These are phyloP conservation scores for Tetrahymena borealis DNA, from an alignment of 73 alveolate species.

Conservation along the genomic window DNA sequence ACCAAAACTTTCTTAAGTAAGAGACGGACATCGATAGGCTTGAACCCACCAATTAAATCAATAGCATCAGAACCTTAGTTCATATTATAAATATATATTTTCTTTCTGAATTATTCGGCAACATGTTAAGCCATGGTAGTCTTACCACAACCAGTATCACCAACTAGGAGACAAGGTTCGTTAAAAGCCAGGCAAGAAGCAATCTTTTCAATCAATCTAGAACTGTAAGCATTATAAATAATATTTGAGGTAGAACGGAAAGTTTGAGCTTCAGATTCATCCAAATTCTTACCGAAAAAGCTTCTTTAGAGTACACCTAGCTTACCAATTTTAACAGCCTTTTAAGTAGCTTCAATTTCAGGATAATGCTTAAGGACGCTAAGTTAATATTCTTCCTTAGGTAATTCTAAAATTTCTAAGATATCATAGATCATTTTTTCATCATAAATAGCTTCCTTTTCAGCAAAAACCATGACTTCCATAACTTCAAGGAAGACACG, in stretches of 20 bases:
- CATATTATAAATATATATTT: slow-evolving; percentile 86
- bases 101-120: slow-evolving; percentile 73
- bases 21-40: slow-evolving; percentile 83
- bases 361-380: slow-evolving; percentile 9
- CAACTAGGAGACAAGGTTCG: slow-evolving; percentile 85
- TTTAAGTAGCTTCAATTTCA: slow-evolving; percentile 11
- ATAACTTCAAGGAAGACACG: not conserved
- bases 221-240: slow-evolving; percentile 48
- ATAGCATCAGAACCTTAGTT: slow-evolving; percentile 90
- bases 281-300: slow-evolving; percentile 10
- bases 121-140: slow-evolving; percentile 85
- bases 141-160: slow-evolving; percentile 98
- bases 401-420: not conserved
- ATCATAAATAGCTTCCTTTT: not conserved
- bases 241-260: slow-evolving; percentile 6
- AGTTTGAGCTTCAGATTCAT: slow-evolving; percentile 8
- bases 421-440: not conserved
- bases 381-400: not conserved
- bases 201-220: slow-evolving; percentile 57
- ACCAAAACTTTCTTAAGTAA: slow-evolving; percentile 71
- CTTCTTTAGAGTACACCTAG: slow-evolving; percentile 12
- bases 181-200: slow-evolving; percentile 51
- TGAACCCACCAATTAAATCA: slow-evolving; percentile 96
- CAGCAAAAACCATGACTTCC: not conserved
- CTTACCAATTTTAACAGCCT: slow-evolving; percentile 10